Conservation (phyloP, 1,284 basidiomycete genomes). For the Trichosporon sp. region DNA sequence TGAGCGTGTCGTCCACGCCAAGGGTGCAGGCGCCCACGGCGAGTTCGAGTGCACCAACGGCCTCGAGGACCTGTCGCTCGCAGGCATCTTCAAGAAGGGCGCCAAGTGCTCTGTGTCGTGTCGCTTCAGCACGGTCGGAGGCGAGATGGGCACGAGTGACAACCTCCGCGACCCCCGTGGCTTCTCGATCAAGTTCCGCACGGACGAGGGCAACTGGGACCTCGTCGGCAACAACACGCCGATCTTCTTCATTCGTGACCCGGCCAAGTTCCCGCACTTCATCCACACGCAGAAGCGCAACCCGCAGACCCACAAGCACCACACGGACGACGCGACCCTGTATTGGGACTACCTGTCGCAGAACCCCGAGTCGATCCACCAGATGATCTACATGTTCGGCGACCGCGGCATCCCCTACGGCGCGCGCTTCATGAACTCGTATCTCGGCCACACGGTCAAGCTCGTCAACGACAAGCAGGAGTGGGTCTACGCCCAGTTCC, state of each 20-base stretch:
- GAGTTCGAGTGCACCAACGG: slow-evolving; percentile 81
- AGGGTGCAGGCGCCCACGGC: slow-evolving; percentile 76
- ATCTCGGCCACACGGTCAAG: slow-evolving; percentile 90
- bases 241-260: slow-evolving; percentile 65
- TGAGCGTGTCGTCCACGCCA: slow-evolving; percentile 69
- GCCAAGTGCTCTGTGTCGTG: slow-evolving; percentile 56
- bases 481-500: slow-evolving; percentile 79
- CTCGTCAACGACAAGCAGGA: slow-evolving; percentile 74
- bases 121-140: slow-evolving; percentile 54
- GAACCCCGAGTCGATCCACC: slow-evolving; percentile 87
- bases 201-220: slow-evolving; percentile 83
- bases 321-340: slow-evolving; percentile 36
- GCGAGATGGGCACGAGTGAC: slow-evolving; percentile 82
- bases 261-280: slow-evolving; percentile 65
- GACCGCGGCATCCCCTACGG: slow-evolving; percentile 79
- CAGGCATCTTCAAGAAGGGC: slow-evolving; percentile 68
- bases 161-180: slow-evolving; percentile 83
- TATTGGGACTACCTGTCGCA: slow-evolving; percentile 78
- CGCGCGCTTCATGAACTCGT: slow-evolving; percentile 78
- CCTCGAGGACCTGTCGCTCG: slow-evolving; percentile 71
- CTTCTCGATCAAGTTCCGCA: slow-evolving; percentile 85
- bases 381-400: slow-evolving; percentile 55
- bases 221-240: slow-evolving; percentile 72
- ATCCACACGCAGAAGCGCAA: slow-evolving; percentile 88
- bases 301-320: slow-evolving; percentile 13